phyloP scores from a whole-genome alignment of 306 rosid species.

The Rosa lucieae region DNA sequence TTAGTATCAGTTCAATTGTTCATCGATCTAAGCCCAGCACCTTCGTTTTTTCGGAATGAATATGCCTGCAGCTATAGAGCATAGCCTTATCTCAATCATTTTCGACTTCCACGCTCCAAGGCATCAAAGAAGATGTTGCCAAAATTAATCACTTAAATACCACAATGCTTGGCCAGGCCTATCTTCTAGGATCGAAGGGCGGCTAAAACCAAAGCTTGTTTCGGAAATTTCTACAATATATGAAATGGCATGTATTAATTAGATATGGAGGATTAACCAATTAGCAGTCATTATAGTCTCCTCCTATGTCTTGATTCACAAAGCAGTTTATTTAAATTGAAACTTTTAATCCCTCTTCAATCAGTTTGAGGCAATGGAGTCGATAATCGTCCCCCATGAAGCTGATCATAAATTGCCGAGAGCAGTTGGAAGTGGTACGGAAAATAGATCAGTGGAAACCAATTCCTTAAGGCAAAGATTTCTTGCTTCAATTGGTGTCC shows the following conservation, averaged over 20 bases:
- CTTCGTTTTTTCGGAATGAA: conserved; percentile 21
- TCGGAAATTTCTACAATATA: background rate
- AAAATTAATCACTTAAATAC: background rate
- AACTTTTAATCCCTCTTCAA: background rate
- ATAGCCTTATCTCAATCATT: background rate
- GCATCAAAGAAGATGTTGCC: background rate
- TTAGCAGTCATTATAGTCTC: background rate
- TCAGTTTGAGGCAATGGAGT: conserved; percentile 29
- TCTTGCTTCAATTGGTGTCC: conserved; percentile 43
- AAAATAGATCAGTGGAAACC: background rate
- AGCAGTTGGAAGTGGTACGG: conserved; percentile 11
- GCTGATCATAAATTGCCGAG: conserved; percentile 9
- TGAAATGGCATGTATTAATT: background rate
- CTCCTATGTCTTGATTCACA: background rate
- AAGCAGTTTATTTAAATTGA: background rate
- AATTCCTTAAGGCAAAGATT: conserved; percentile 21
- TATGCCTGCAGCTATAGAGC: conserved; percentile 26
- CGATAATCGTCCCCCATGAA: background rate
- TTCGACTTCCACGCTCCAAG: conserved; percentile 11
- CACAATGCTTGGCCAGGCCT: background rate
- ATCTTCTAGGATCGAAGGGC: background rate
- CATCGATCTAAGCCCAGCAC: conserved; percentile 1
- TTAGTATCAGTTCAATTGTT: background rate
- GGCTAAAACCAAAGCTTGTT: conserved; percentile 10
- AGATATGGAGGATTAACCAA: background rate